A percentile compares a stretch with the other conserved stretches of the same genome.
phyloP scores from a whole-genome alignment of 352 stramenopile species.

The Plasmopara muralis region DNA sequence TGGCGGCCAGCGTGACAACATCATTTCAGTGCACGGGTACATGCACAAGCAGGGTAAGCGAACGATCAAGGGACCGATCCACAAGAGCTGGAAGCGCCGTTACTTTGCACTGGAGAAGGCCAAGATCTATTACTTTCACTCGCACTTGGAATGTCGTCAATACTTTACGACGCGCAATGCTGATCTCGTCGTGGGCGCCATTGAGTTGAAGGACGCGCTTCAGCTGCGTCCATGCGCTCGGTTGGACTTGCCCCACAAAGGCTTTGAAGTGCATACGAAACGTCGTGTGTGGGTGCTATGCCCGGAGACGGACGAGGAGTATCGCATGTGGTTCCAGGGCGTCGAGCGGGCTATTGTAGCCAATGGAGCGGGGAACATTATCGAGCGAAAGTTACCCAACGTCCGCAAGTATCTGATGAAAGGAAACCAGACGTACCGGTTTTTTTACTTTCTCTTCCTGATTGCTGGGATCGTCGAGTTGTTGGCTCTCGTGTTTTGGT shows the following conservation, averaged over 20 bases:
- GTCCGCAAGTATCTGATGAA: constrained; percentile 88
- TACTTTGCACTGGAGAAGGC: constrained; percentile 83
- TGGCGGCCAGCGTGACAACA: constrained; percentile 60
- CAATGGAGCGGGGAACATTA: constrained; percentile 75
- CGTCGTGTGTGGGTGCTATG: constrained; percentile 84
- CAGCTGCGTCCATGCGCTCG: constrained; percentile 72
- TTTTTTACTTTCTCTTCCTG: constrained; percentile 78
- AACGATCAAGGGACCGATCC: constrained; percentile 79
- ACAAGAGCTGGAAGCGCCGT: constrained; percentile 83
- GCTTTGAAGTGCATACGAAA: constrained; percentile 79
- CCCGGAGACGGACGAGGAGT: constrained; percentile 81
- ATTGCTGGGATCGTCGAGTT: constrained; percentile 66
- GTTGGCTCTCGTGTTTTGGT: constrained; percentile 69
- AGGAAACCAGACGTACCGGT: constrained; percentile 69
- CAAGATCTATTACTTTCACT: constrained; percentile 89
- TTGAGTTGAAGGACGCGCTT: constrained; percentile 83
- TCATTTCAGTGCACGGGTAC: constrained; percentile 86
- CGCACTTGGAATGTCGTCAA: constrained; percentile 75
- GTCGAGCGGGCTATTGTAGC: constrained; percentile 71
- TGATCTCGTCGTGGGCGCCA: constrained; percentile 69
- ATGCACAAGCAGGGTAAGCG: constrained; percentile 88
- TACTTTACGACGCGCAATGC: constrained; percentile 83
- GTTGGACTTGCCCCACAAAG: constrained; percentile 74
- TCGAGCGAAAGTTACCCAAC: constrained; percentile 81
- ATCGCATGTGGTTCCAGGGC: constrained; percentile 82